phyloP scores from a whole-genome alignment of 257 asterid species.

The Capsicum baccatum region DNA sequence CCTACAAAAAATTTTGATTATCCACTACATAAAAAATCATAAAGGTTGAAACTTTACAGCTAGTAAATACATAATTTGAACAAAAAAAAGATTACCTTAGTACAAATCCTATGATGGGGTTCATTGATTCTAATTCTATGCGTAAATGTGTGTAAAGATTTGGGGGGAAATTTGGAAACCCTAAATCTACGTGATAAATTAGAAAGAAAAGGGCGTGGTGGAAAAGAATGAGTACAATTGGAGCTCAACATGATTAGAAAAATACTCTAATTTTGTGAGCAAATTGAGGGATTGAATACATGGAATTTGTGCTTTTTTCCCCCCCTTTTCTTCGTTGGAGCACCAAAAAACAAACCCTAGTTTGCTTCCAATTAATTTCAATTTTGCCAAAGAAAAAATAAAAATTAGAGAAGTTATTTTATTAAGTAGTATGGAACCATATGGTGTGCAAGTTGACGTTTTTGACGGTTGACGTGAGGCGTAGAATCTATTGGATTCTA shows the following conservation, averaged over 20 bases:
- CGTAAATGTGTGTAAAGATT: conserved; percentile 45
- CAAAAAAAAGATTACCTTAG: conserved; percentile 55
- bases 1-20: not conserved
- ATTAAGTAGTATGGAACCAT: not conserved
- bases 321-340: conserved; percentile 27
- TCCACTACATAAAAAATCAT: not conserved
- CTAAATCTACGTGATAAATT: conserved; percentile 46
- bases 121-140: conserved; percentile 43
- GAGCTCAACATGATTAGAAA: conserved; percentile 65
- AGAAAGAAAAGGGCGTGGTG: conserved; percentile 52
- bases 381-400: not conserved
- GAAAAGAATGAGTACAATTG: conserved; percentile 58
- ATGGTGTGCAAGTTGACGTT: conserved; percentile 37
- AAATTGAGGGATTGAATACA: conserved; percentile 48
- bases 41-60: not conserved
- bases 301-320: conserved; percentile 57
- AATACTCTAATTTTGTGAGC: conserved; percentile 48
- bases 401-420: not conserved
- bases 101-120: conserved; percentile 46
- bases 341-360: conserved; percentile 49
- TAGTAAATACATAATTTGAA: not conserved
- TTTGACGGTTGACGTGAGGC: conserved; percentile 36
- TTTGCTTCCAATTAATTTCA: conserved; percentile 27
- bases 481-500: conserved; percentile 27
- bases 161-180: conserved; percentile 52